Percentiles rank a stretch among this genome's conserved stretches.
Evolutionary conservation across 169 alveolate genomes (phyloP).

Genomic region (Eimeria falciformis): DNA sequence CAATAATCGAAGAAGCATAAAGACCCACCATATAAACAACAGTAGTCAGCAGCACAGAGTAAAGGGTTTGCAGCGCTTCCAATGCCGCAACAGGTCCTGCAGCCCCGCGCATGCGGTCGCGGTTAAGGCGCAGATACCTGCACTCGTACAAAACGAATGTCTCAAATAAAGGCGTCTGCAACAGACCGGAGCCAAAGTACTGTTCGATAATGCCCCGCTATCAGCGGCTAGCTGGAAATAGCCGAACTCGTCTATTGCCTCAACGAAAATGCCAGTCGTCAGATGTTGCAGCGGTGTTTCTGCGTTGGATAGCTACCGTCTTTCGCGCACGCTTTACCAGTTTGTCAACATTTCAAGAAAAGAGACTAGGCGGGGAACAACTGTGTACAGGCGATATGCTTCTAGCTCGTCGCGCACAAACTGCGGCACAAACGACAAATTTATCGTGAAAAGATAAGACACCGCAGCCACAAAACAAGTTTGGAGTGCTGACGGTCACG

Average conservation of each 20-base stretch:
- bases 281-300: not conserved
- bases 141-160: not conserved
- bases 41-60: conserved; percentile 39
- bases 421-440: conserved; percentile 79
- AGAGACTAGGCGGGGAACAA: conserved; percentile 93
- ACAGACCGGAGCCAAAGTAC: not conserved
- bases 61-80: conserved; percentile 59
- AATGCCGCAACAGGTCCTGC: conserved; percentile 83
- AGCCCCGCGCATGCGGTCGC: conserved; percentile 98
- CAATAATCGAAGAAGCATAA: too few relatives aligned
- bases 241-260: not conserved
- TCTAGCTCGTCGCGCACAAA: conserved; percentile 96
- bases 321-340: conserved; percentile 86
- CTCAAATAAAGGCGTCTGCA: not conserved
- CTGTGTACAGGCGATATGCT: conserved; percentile 96
- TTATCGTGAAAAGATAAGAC: too few relatives aligned
- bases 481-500: too few relatives aligned
- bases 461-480: too few relatives aligned
- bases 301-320: not conserved
- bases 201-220: not conserved
- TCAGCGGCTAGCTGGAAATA: not conserved
- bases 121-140: conserved; percentile 94
- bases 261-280: not conserved
- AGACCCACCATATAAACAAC: conserved; percentile 57
- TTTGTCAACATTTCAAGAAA: conserved; percentile 97